A percentile compares a stretch with the other conserved stretches of the same genome.
These are phyloP conservation scores for Blepharisma japonicum DNA, from an alignment of 73 alveolate species.

Conservation along the genomic window DNA sequence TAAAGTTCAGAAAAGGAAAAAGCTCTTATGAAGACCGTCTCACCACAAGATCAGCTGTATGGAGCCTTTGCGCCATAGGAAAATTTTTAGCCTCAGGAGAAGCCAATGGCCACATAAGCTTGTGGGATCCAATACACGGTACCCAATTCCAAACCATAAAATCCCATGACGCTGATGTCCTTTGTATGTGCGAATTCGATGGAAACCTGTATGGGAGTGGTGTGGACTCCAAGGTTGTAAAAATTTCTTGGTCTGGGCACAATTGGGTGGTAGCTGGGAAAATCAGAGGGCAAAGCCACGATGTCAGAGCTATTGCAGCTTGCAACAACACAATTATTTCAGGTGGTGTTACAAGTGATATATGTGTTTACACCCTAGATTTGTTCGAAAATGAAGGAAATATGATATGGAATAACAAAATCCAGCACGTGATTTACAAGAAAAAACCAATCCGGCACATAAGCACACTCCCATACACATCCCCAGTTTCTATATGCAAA, in stretches of 20 bases:
- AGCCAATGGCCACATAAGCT: background rate
- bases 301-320: slow-evolving; percentile 1
- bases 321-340: background rate
- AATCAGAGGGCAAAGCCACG: slow-evolving; percentile 18
- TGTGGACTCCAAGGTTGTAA: slow-evolving; percentile 18
- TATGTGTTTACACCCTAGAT: background rate
- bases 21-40: too few relatives aligned
- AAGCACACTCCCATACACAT: background rate
- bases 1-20: background rate
- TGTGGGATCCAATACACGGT: background rate
- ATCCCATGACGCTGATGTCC: slow-evolving; percentile 23
- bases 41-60: background rate
- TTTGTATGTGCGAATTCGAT: background rate
- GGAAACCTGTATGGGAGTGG: slow-evolving; percentile 17
- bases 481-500: too few relatives aligned
- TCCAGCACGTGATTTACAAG: background rate
- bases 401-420: background rate
- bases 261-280: slow-evolving; percentile 2
- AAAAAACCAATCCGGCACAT: background rate
- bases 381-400: background rate
- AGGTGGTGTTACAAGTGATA: slow-evolving; percentile 24
- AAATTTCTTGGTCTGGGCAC: background rate
- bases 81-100: slow-evolving; percentile 17
- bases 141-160: background rate
- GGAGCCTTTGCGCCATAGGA: background rate